Evolutionary conservation across 192 early-diverging fungal species (phyloP), one percentile per base, ranked within the genome.

Genomic region (Podila clonocystis): DNA sequence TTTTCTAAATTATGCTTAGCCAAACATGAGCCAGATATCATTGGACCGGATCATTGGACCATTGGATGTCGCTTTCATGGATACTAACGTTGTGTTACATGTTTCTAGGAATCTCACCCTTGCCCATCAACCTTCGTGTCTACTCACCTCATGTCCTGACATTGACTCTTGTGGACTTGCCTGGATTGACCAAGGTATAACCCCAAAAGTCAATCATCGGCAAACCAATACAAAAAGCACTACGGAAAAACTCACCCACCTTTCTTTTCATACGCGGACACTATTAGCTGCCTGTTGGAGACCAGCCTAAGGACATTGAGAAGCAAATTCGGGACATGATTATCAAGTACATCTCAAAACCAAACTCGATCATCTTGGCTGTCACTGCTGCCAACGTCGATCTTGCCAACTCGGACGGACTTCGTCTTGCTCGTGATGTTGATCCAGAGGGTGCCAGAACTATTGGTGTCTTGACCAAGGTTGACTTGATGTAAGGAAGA

Each of bases 251-350:
- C 62, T 20, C 33, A 62, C 41, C 45, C 24, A 22, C 19, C 29
- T 49, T 63, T 63, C 28, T 74, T 74, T 57, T 62, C 22, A 19
- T 36, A 7, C 8, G 26, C 15, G 5, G 33, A 31, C 50, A 13
- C 52, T 8, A n/a, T 68, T 74, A 86, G 93, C 92, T 99, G 33
- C 98, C 98, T 58, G 96, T 99, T 64, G 97, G 97, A 48, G 97
- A 98, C 82, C 98, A 99, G 88, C 98, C 98, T 63, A 96, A 97
- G 83, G 96, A 99, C 73, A 99, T 99, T 82, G 98, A 99, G 82
- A 94, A 91, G 79, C 95, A 96, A 82, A 99, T 99, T 72, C 90
- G 92, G 61, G 97, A 99, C 50, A 99, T 99, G 98, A 91, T 99
- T 64, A 69, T 97, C 70, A 97, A 98, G 75, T 98, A 97, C 74